Base-by-base conservation (phyloP, 2,329 filamentous ascomycete genomes). In the Tricladium varicosporioides region DNA sequence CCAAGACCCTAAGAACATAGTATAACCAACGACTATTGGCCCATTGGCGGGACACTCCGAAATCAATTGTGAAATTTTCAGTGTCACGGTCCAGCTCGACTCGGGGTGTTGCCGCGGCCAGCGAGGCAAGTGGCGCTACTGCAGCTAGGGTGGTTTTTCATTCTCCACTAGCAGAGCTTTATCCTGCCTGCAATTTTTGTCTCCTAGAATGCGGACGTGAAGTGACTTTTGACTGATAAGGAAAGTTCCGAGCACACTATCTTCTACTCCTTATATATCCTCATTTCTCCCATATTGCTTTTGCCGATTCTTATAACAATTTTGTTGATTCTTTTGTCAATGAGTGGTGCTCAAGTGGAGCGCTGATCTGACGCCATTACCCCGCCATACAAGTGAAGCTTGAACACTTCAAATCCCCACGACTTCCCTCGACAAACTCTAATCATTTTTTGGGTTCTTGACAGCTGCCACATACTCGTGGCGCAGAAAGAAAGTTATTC, bases 81-180 rank as follows among this genome's bases (percentile, higher is more conserved):
- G 22, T n/a, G 36, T 40, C 36, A 40, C 36, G 36, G 11, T 40
- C 11, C 10, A 11, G 36, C 36, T 27, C 22, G 22, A 5, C 27
- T 48, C 47, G 22, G 18, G 18, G 18, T 13, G 46, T n/a, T 31
- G 47, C 47, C 19, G 47, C 47, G 27, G 47, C 47, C 27, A 22
- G 31, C 31, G 47, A 31, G 10, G 22, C 16, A 5, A 32, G 10
- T 16, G 15, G 27, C 48, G 48, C 48, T 51, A 42, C 48, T 51
- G 48, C 48, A 51, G n/a, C 27, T 9, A 32, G 32, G 32, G 15
- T 40, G 9, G 8, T 48, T 50, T 50, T 50, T 19, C 1, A 22
- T 15, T 14, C 47, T 22, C 47, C 47, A 31, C n/a, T 51, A 51
- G 48, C 31, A 27, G 33, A 50, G 48, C 48, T 51, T 51, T 42